A percentile compares a stretch with the other conserved stretches of the same genome.
phyloP scores from a whole-genome alignment of 768 basidiomycete species.

The Chalciporus pseudorubinellus region DNA sequence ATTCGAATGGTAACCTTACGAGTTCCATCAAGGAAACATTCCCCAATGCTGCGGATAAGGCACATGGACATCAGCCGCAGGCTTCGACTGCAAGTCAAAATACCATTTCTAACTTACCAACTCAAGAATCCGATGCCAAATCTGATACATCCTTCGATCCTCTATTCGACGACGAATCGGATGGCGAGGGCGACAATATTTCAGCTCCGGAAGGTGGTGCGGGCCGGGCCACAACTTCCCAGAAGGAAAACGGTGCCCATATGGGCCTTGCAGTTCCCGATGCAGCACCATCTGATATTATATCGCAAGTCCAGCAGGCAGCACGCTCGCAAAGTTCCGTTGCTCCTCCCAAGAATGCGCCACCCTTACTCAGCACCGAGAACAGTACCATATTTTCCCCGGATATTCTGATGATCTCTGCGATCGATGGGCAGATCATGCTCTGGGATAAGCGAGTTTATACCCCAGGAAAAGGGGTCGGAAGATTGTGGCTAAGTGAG shows the following conservation, averaged over 20 bases:
- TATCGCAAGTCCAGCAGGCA: conserved; percentile 21
- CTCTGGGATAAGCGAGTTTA: conserved; percentile 85
- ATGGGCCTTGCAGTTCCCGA: conserved; percentile 31
- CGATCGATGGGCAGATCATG: conserved; percentile 89
- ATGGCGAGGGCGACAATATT: conserved; percentile 41
- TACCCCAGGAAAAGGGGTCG: conserved; percentile 66
- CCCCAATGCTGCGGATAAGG: conserved; percentile 16
- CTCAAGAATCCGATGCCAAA: conserved; percentile 55
- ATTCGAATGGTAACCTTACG: conserved; percentile 13
- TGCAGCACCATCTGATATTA: conserved; percentile 19
- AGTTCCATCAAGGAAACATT: conserved; percentile 23
- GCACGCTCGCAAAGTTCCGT: conserved; percentile 36
- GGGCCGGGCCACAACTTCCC: conserved; percentile 13
- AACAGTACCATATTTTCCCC: conserved; percentile 67
- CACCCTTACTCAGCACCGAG: conserved; percentile 63
- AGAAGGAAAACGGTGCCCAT: conserved; percentile 16
- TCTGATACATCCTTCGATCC: conserved; percentile 86
- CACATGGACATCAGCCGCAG: conserved; percentile 15
- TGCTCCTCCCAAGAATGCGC: conserved; percentile 69
- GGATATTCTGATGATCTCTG: conserved; percentile 84
- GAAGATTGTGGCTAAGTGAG: conserved; percentile 84
- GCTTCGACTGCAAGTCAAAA: conserved; percentile 22
- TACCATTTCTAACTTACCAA: conserved; percentile 21
- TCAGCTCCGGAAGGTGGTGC: conserved; percentile 17
- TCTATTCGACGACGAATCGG: conserved; percentile 84